phyloP scores from a whole-genome alignment of 345 rosid species.

The Noccaea bulbosa region DNA sequence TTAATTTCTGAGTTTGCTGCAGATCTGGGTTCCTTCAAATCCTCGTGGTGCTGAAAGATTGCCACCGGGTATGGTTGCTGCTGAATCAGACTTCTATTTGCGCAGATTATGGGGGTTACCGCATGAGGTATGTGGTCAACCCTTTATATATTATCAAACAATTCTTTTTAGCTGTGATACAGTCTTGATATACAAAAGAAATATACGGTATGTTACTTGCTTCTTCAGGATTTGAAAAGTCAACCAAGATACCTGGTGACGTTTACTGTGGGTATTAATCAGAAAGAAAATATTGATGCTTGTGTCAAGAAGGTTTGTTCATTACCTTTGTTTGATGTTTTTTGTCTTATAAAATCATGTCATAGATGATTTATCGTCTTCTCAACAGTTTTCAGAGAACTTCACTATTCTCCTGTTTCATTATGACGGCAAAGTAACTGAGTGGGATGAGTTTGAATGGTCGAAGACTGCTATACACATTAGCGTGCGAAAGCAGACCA shows the following conservation, averaged over 20 bases:
- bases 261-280: slow-evolving; percentile 88
- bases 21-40: slow-evolving; percentile 97
- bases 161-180: background rate
- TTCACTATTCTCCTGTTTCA: slow-evolving; percentile 92
- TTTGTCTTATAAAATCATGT: background rate
- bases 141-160: slow-evolving; percentile 8
- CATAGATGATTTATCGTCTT: slow-evolving; percentile 34
- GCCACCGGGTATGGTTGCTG: slow-evolving; percentile 81
- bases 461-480: slow-evolving; percentile 91
- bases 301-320: slow-evolving; percentile 82
- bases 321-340: slow-evolving; percentile 19
- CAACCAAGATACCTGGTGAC: slow-evolving; percentile 80
- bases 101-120: slow-evolving; percentile 96
- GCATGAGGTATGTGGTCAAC: slow-evolving; percentile 63
- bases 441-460: slow-evolving; percentile 99
- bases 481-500: slow-evolving; percentile 83
- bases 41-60: slow-evolving; percentile 94
- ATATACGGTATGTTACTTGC: background rate
- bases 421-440: slow-evolving; percentile 84
- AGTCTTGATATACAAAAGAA: slow-evolving; percentile 23
- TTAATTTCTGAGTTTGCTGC: slow-evolving; percentile 38
- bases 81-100: slow-evolving; percentile 81
- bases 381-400: slow-evolving; percentile 79
- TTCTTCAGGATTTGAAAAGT: slow-evolving; percentile 72
- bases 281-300: slow-evolving; percentile 76